Base-by-base conservation (phyloP, 352 stramenopile species). In the Pythium oligandrum region DNA sequence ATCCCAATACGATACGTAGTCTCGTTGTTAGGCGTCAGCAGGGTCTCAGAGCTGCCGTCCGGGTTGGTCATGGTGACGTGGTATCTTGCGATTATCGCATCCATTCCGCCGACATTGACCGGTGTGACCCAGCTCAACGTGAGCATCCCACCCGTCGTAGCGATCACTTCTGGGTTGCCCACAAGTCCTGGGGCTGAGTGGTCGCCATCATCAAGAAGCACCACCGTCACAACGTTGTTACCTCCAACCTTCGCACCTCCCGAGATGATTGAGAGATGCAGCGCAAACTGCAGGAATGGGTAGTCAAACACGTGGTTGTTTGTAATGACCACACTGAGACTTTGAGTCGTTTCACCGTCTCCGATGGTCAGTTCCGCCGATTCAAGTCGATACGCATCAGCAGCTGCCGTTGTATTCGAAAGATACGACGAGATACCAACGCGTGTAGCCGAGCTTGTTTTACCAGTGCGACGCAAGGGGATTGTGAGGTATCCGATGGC, bases 131-230 rank as follows among this genome's bases (percentile, higher is more conserved):
- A 88, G 0, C 49, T 40, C 0, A 88, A 36, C 26, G 31, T 40
- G 3, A 86, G 43, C 69, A 85, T 66, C 0, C 75, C 78, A 26
- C 78, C 78, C 0, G 78, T 88, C 6, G 59, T 62, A 38, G 58
- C 61, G 4, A 50, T 40, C 6, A 73, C 17, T 0, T 35, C 43
- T 8, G 66, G 35, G 9, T 55, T 32, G 0, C 36, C 45, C 30
- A 85, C 59, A 6, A 30, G 5, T 12, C 75, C 78, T 17, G 78
- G 78, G 1, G 44, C 44, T 30, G 73, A 86, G 6, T 7, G 55
- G 51, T 88, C 78, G 1, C 74, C 69, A 39, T 88, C 68, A 55
- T 88, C 75, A 17, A 57, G 34, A 3, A 86, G 68, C 0, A 59
- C 71, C 40, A 86, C 51, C 34, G 43, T 40, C 8, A 80, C 50